These are phyloP conservation scores for Rhododendron henanense DNA, from an alignment of 148 eudicot species.

Conservation along the genomic window DNA sequence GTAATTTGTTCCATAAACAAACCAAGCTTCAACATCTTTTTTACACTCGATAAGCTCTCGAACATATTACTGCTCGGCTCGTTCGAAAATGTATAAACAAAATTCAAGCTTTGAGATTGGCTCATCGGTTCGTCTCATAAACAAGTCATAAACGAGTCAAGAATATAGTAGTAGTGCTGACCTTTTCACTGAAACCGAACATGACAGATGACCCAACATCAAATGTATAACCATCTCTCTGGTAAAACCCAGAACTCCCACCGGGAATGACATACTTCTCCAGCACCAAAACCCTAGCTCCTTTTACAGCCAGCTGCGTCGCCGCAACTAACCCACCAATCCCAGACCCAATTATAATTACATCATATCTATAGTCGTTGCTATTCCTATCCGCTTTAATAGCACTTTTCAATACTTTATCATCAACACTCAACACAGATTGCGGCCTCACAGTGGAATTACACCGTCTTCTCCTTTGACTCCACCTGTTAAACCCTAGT, in stretches of 20 bases:
- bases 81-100: too few relatives aligned
- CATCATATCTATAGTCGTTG: slow-evolving; percentile 44
- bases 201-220: slow-evolving; percentile 99
- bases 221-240: slow-evolving; percentile 89
- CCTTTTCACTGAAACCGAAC: slow-evolving; percentile 99
- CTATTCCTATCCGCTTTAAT: slow-evolving; percentile 26
- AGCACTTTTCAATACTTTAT: slow-evolving; percentile 26
- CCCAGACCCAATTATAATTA: slow-evolving; percentile 92
- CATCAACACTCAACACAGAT: slow-evolving; percentile 47
- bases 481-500: slow-evolving; percentile 15
- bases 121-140: too few relatives aligned
- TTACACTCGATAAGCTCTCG: too few relatives aligned
- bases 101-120: too few relatives aligned
- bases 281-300: slow-evolving; percentile 87
- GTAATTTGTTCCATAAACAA: too few relatives aligned
- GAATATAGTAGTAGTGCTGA: slow-evolving; percentile 13
- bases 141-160: too few relatives aligned
- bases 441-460: slow-evolving; percentile 20
- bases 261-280: slow-evolving; percentile 99
- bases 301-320: slow-evolving; percentile 93
- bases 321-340: slow-evolving; percentile 97
- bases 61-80: too few relatives aligned
- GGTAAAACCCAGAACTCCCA: slow-evolving; percentile 91
- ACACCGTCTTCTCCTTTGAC: slow-evolving; percentile 21
- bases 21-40: too few relatives aligned